Evolutionary conservation across 352 stramenopile species (phyloP).

Genomic region (Phytophthora hibernalis): DNA sequence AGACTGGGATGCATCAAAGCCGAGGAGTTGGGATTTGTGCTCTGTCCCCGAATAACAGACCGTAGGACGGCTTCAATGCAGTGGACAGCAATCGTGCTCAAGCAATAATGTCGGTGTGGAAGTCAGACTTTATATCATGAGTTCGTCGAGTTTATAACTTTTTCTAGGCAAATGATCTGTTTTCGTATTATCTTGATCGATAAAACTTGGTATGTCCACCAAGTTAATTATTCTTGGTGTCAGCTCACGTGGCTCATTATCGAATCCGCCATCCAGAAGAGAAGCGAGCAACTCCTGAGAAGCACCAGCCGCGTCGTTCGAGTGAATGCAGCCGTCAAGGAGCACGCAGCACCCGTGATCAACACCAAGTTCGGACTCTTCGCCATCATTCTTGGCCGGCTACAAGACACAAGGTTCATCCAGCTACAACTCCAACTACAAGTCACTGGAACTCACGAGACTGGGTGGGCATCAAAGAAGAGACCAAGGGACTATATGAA

Average conservation of each 20-base stretch:
- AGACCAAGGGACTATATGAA: background rate
- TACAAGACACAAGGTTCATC: background rate
- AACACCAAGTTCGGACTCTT: background rate
- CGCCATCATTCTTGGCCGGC: background rate
- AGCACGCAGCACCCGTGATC: background rate
- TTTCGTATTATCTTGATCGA: too few species aligned
- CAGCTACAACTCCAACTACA: background rate
- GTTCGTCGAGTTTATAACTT: too few species aligned
- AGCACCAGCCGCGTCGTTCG: background rate
- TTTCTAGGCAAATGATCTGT: too few species aligned
- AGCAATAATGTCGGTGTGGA: too few species aligned
- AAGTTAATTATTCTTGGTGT: too few species aligned
- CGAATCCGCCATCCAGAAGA: background rate
- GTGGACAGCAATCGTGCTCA: too few species aligned
- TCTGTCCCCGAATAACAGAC: too few species aligned
- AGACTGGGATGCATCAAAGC: too few species aligned
- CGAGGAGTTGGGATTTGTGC: too few species aligned
- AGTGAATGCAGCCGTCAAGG: background rate
- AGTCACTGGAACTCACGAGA: slow-evolving; percentile 1
- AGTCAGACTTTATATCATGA: too few species aligned
- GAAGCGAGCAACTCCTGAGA: background rate
- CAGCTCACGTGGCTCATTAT: background rate
- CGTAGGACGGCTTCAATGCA: too few species aligned
- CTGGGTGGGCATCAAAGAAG: slow-evolving; percentile 4
- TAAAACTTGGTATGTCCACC: too few species aligned